Evolutionary conservation across 192 early-diverging fungal genomes (phyloP), one percentile per base, ranked within the genome.

Genomic region (Entophlyctis helioformis): DNA sequence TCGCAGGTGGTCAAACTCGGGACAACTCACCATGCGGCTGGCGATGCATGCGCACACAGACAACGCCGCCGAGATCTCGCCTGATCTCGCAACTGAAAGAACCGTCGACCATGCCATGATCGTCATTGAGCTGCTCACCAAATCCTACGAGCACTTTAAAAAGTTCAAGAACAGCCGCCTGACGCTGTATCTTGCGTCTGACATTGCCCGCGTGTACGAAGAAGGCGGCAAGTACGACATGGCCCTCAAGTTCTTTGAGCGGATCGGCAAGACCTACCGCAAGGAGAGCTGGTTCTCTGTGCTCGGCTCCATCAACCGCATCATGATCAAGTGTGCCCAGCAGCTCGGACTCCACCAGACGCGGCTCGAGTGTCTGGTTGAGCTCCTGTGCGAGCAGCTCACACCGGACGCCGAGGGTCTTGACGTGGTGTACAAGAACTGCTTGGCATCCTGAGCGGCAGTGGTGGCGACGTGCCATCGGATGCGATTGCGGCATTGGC

Each of bases 91-190:
- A 4, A 31, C 29, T 31, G 29, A 31, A 4, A 31, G 11, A 1
- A 21, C 23, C 1, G 35, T 54, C 33, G 66, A 68, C 51, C 84
- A 88, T 49, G 63, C 78, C 8, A 49, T 64, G 10, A 24, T 77
- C 11, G 80, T 85, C 5, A 87, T 92, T 44, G 86, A 89, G 44
- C 54, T 92, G 2, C 51, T 91, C n/a, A 90, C 87, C 5, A 88
- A 88, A 50, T 77, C 86, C n/a, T 92, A 92, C 47, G 89, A 92
- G 37, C 79, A 83, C 34, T 92, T 91, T 53, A 89, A 89, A 52
- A 62, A 67, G 36, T 57, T 80, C 23, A 79, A 77, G 32, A 62
- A 64, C 35, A 74, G 78, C 13, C 73, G 89, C 9, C 86, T 86
- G 79, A 91, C 87, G 0, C 55, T 89, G 1, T 91, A 76, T 47